Evolutionary conservation across 2,329 filamentous ascomycete species (phyloP), one percentile per base, ranked within the genome.

Genomic region (Fusarium drepaniforme): DNA sequence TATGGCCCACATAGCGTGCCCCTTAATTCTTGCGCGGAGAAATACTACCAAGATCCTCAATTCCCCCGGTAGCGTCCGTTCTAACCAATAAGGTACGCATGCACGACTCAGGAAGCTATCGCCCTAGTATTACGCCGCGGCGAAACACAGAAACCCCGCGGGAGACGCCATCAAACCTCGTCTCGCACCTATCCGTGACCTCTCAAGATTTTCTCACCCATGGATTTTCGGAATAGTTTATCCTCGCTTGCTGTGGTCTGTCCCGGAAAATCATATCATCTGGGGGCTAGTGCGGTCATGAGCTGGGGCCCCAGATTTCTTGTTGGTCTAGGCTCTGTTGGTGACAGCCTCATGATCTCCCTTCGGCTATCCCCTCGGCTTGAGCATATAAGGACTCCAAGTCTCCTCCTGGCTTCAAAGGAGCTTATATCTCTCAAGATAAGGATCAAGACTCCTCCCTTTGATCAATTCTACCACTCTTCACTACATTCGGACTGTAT

Each of bases 221-320:
- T 15, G 25, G n/a, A 38, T 25, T 40, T 59, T 59, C 35, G 23
- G 28, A 37, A 35, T 59, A 38, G 56, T 13, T 23, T 28, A 28
- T 11, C 35, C 56, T 59, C 56, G 35, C 15, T 38, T 59, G 35
- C 9, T 37, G 37, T 59, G 8, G 18, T 59, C 23, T 59, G 13
- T 35, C 23, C 56, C 56, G 33, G 56, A 59, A 59, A 59, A 59
- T 59, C 56, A 59, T 59, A 59, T 25, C 35, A 59, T 59, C 56
- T 37, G 56, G 33, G 56, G 56, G 21, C 25, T 59, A 59, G 56
- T 23, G 23, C 3, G 35, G 56, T 25, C 21, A 33, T 35, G 56
- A 38, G 56, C 56, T 59, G 56, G 56, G 56, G 56, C 56, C 56
- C 56, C 56, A 59, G 56, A 40, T 59, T 59, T 23, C 23, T 12